phyloP scores from a whole-genome alignment of 257 asterid genomes.

The Verbascum thapsus region DNA sequence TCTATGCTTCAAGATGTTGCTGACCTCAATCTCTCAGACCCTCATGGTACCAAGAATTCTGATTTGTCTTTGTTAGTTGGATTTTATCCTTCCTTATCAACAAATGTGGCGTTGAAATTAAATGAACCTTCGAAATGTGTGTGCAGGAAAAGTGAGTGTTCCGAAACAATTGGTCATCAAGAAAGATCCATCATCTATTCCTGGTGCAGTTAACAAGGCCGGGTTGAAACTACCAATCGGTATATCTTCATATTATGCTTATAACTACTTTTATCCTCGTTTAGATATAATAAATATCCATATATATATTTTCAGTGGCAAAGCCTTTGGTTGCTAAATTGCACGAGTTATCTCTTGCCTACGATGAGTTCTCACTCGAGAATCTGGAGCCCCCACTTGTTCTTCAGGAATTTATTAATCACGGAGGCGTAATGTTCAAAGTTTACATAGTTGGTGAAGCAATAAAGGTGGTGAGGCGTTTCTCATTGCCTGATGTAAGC shows the following conservation, averaged over 20 bases:
- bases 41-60: slow-evolving; percentile 50
- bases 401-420: slow-evolving; percentile 94
- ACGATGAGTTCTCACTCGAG: slow-evolving; percentile 80
- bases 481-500: slow-evolving; percentile 87
- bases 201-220: slow-evolving; percentile 65
- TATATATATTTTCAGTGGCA: slow-evolving; percentile 78
- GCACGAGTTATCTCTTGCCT: slow-evolving; percentile 94
- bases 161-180: slow-evolving; percentile 90
- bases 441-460: slow-evolving; percentile 95
- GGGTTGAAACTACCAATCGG: slow-evolving; percentile 86
- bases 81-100: neutral
- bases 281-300: neutral
- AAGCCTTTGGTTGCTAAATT: slow-evolving; percentile 96
- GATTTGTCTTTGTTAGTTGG: neutral
- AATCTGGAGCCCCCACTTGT: slow-evolving; percentile 92
- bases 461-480: slow-evolving; percentile 87
- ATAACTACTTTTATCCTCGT: no score
- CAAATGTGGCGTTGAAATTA: neutral
- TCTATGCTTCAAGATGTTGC: slow-evolving; percentile 97
- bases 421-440: slow-evolving; percentile 92
- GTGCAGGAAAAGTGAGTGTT: slow-evolving; percentile 78
- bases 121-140: neutral
- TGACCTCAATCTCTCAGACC: slow-evolving; percentile 72
- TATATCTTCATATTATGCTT: slow-evolving; percentile 31
- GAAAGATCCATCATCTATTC: slow-evolving; percentile 84